Evolutionary conservation across 2,329 filamentous ascomycete genomes (phyloP).

Genomic region (Aspergillus sp.): DNA sequence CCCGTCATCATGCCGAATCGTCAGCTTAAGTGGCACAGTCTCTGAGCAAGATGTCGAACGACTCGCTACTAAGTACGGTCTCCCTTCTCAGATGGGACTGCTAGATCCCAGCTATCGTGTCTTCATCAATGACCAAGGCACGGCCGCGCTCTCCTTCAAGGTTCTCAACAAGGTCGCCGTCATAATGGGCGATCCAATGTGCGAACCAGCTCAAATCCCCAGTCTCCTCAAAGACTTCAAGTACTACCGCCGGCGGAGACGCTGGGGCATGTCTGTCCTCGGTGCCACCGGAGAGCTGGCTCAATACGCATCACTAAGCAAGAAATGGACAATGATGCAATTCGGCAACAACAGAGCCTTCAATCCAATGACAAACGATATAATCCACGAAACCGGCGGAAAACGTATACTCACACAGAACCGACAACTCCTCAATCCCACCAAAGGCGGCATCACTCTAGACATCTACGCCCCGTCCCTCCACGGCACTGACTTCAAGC

Average conservation of each 20-base stretch:
- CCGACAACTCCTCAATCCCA: constrained; percentile 36
- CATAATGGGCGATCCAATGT: constrained; percentile 43
- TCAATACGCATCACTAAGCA: constrained; percentile 22
- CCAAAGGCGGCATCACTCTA: constrained; percentile 35
- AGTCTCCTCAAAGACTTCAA: constrained; percentile 37
- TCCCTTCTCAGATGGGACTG: constrained; percentile 46
- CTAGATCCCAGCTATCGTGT: constrained; percentile 43
- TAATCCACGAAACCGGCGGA: constrained; percentile 35
- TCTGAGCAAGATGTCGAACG: background rate
- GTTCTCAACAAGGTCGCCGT: constrained; percentile 37
- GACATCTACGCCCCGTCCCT: constrained; percentile 35
- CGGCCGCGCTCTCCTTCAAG: constrained; percentile 42
- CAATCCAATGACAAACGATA: constrained; percentile 41
- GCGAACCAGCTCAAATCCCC: constrained; percentile 24
- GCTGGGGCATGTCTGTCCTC: constrained; percentile 37
- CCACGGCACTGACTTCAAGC: constrained; percentile 26
- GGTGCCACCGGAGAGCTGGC: constrained; percentile 37
- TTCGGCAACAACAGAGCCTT: constrained; percentile 42
- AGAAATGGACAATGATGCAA: constrained; percentile 35
- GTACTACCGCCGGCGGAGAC: constrained; percentile 29
- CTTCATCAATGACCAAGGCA: constrained; percentile 37
- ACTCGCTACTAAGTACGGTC: constrained; percentile 35
- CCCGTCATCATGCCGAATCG: background rate
- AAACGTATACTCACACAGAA: constrained; percentile 40
- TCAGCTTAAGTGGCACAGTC: background rate